These are phyloP conservation scores for Inosperma sp. DNA, from an alignment of 768 basidiomycete species.

Conservation along the genomic window DNA sequence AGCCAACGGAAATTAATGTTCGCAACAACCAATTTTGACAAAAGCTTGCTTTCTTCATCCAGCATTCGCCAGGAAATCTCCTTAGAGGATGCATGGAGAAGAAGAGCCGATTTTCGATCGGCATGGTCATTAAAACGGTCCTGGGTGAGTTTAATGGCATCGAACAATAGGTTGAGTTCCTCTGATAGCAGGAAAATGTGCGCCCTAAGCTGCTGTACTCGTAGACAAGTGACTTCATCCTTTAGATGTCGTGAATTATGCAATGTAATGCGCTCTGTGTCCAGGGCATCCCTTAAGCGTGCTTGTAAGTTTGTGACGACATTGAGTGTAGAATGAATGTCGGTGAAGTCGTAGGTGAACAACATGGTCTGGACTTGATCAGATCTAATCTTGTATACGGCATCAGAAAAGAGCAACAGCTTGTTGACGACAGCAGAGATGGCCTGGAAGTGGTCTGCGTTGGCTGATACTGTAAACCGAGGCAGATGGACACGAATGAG, in stretches of 20 bases:
- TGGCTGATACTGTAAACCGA: constrained; percentile 82
- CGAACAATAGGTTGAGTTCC: constrained; percentile 80
- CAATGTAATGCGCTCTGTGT: constrained; percentile 43
- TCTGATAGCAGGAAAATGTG: constrained; percentile 70
- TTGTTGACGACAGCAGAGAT: constrained; percentile 86
- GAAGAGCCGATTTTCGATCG: constrained; percentile 74
- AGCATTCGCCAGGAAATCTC: constrained; percentile 94
- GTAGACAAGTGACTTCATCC: constrained; percentile 44
- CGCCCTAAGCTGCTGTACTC: constrained; percentile 63
- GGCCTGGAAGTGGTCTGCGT: constrained; percentile 73
- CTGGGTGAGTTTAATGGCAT: constrained; percentile 79
- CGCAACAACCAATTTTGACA: constrained; percentile 83
- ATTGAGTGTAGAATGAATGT: constrained; percentile 62
- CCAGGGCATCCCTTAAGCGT: constrained; percentile 60
- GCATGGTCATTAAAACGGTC: constrained; percentile 62
- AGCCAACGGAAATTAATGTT: constrained; percentile 79
- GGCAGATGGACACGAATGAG: constrained; percentile 78
- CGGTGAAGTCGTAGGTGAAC: constrained; percentile 85
- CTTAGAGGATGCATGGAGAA: constrained; percentile 74
- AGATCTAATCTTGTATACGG: constrained; percentile 70
- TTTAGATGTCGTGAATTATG: constrained; percentile 35
- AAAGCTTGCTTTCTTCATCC: constrained; percentile 60
- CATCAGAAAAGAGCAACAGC: constrained; percentile 86
- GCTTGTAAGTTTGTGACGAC: constrained; percentile 71
- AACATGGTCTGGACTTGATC: constrained; percentile 78